phyloP scores from a whole-genome alignment of 2,329 filamentous ascomycete species.

The Stagonosporopsis cucurbitacearum region DNA sequence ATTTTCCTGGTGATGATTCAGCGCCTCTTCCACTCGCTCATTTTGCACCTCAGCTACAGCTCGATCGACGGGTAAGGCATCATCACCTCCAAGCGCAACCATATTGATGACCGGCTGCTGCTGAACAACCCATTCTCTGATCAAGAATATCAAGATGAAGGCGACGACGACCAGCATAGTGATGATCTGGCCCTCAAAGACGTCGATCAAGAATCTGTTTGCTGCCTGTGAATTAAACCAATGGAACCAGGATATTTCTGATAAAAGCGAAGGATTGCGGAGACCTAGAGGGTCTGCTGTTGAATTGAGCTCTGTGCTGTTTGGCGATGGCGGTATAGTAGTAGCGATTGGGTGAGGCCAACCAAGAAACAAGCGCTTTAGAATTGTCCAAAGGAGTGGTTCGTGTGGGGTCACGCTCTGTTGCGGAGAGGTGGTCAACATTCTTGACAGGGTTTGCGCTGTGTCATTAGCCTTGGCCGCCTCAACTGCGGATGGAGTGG shows the following conservation, averaged over 20 bases:
- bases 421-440: conserved; percentile 51
- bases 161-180: conserved; percentile 89
- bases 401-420: conserved; percentile 47
- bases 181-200: conserved; percentile 91
- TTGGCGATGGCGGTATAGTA: conserved; percentile 33
- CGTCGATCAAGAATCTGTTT: conserved; percentile 80
- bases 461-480: conserved; percentile 28
- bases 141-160: conserved; percentile 96
- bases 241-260: conserved; percentile 63
- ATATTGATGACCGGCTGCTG: conserved; percentile 94
- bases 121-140: conserved; percentile 97
- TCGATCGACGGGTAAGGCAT: conserved; percentile 25
- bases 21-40: conserved; percentile 19
- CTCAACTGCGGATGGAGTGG: conserved; percentile 27
- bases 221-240: conserved; percentile 64
- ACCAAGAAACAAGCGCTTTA: conserved; percentile 52
- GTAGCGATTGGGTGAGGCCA: conserved; percentile 33
- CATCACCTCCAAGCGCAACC: conserved; percentile 52
- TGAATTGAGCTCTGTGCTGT: conserved; percentile 35
- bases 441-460: conserved; percentile 34
- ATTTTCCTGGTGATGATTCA: conserved; percentile 10
- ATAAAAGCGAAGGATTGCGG: conserved; percentile 55
- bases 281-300: conserved; percentile 32
- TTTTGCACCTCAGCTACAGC: conserved; percentile 38
- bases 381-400: conserved; percentile 54